Conservation (phyloP, 208 protist species). For the Acanthamoeba lenticulata region DNA sequence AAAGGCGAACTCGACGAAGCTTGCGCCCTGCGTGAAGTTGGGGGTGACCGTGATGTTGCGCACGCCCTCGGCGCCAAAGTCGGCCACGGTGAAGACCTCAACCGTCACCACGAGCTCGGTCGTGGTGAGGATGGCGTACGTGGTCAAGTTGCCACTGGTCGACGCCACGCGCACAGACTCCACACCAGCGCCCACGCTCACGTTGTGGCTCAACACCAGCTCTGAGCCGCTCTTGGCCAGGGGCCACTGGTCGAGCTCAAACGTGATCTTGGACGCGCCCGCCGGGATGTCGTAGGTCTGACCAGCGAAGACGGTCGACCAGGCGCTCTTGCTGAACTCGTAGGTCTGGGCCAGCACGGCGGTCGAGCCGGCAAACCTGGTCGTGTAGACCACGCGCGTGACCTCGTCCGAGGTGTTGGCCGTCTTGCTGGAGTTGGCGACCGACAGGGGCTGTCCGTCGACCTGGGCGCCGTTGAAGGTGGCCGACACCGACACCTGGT, state of each 20-base stretch:
- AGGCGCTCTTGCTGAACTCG: background rate
- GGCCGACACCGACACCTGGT: background rate
- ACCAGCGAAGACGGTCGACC: background rate
- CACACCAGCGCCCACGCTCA: background rate
- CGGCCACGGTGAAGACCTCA: background rate
- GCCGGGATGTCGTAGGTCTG: background rate
- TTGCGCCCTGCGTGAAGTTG: background rate
- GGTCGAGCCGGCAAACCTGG: background rate
- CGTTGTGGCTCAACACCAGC: background rate
- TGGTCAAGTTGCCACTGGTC: background rate
- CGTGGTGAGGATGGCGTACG: background rate
- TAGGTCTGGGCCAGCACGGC: background rate
- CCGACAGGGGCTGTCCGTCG: background rate
- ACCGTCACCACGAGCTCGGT: background rate
- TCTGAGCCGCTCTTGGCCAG: too few relatives aligned
- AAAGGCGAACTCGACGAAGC: background rate
- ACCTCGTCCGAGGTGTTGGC: background rate
- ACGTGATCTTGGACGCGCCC: background rate
- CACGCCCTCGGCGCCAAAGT: background rate
- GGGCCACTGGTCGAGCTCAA: background rate
- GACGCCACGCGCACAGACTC: background rate
- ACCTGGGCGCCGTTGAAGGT: background rate
- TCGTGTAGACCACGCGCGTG: background rate
- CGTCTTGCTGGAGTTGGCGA: background rate
- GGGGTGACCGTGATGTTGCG: background rate